Base-by-base conservation (phyloP, 768 basidiomycete species). In the Trametes punicea region DNA sequence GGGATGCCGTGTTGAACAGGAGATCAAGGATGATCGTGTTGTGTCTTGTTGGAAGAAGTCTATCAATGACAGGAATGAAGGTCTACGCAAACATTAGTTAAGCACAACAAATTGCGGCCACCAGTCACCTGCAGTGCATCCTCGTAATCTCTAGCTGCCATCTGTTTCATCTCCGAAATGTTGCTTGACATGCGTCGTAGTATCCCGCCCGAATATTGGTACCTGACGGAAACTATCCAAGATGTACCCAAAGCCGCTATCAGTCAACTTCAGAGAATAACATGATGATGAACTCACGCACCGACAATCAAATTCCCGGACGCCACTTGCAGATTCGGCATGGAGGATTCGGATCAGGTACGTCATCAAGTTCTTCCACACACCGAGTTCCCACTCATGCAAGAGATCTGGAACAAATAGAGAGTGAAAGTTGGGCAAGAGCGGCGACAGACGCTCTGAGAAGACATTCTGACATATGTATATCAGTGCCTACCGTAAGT, bases 321-420 rank as follows among this genome's bases (percentile, higher is more conserved):
- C 31, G 2, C 7, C 15, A 8, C 39, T 55, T 6, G 16, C 60
- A 10, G 44, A 55, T 2, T 9, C 20, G 5, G 29, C 21, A 47
- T 52, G 20, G 2, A 68, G 45, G 8, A 70, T 58, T 4, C 62
- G 59, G 10, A 71, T 55, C 5, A 71, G 56, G 44, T 72, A 71
- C 2, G 50, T 61, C 25, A 71, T 56, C 40, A 62, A 2, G 29
- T 36, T 27, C 33, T 73, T 73, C 69, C 69, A 73, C 0, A 67
- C 66, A 1, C 73, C 71, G 0, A 73, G 51, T 26, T 74, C 70
- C 25, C 71, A 66, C 39, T 74, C 67, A 31, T 73, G 73, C 49
- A 74, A 53, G 7, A 72, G 53, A n/a, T 74, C 72, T 0, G 64
- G 62, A 0, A 67, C 59, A 2, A 74, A 55, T 49, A 73, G 59